Base-by-base conservation (phyloP, 306 rosid species). In the Citrullus mucosospermus region DNA sequence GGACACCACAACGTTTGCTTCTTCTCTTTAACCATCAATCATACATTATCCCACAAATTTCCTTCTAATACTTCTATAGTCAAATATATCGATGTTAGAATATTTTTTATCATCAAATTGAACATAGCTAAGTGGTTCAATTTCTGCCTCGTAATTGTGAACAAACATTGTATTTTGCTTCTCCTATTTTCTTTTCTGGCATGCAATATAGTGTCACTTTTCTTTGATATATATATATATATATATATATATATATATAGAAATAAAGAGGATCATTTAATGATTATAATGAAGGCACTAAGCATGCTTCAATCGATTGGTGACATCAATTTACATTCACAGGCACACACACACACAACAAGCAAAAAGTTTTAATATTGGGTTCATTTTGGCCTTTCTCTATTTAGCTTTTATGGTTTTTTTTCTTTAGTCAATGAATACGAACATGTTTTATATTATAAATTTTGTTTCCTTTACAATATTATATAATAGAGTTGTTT, bases 1-100 rank as follows among this genome's bases (percentile, higher is more conserved):
- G 57, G 83, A 70, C 86, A 77, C 44, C 18, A 70, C 56, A 44
- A 22, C 46, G 38, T 46, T 57, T 57, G 68, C 68, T 76, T 76
- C 55, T 57, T 57, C 55, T n/a, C 11, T 32, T 76, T 76, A 75
- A 55, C 51, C 34, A 75, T 75, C 66, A 75, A 75, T 55, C 78
- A 10, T 75, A 32, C 8, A 74, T 50, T 8, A 48, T 74, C 8
- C 41, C 60, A 48, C 62, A 73, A 14, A 15, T 32, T 48, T 32
- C 11, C 7, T 75, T 54, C 14, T 32, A 36, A 54, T 54, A 55
- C 34, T 34, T 32, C 6, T 25, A 11, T 11, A 22, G 11, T 71
- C 14, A 25, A 25, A 71, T 66, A 1, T 48, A 16, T 48, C 67
- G 0, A 34, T 12, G 2, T 76, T 55, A 39, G 34, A 76, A 56